A percentile compares a stretch with the other conserved stretches of the same genome.
Evolutionary conservation across 441 rosid genomes (phyloP).

Genomic region (Pelargonium myrrhifolium): DNA sequence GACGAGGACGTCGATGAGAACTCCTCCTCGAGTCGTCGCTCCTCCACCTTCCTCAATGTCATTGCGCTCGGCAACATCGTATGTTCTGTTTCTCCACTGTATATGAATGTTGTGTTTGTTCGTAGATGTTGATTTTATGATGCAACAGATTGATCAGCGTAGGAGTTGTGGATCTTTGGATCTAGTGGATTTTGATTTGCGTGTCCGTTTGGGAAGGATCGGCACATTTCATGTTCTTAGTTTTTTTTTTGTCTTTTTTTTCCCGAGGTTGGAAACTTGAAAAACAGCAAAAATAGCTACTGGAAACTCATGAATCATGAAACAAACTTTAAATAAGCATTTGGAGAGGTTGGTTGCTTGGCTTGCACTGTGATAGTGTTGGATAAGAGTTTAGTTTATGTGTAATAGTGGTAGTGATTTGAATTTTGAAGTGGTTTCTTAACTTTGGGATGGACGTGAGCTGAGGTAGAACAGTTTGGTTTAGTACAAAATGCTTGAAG

Average conservation of each 20-base stretch:
- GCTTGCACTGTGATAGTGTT: no score
- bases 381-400: background rate
- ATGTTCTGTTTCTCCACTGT: slow-evolving; percentile 25
- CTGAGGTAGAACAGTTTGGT: slow-evolving; percentile 1
- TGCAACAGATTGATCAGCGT: slow-evolving; percentile 2
- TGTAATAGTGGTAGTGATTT: background rate
- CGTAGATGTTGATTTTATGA: no score
- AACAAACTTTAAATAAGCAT: background rate
- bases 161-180: slow-evolving; percentile 1
- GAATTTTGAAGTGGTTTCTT: background rate
- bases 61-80: slow-evolving; percentile 83
- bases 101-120: background rate
- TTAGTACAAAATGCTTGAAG: background rate
- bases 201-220: no score
- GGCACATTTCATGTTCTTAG: no score
- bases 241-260: no score
- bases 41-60: slow-evolving; percentile 68
- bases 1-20: slow-evolving; percentile 77
- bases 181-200: slow-evolving; percentile 2
- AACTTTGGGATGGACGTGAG: background rate
- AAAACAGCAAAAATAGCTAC: no score
- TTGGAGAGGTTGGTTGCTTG: background rate
- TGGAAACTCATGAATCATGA: background rate
- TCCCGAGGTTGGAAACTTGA: no score
- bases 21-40: slow-evolving; percentile 44